A percentile compares a stretch with the other conserved stretches of the same genome.
phyloP scores from a whole-genome alignment of 371 early-diverging fungal genomes.

The Sanchytrium tribonematis region DNA sequence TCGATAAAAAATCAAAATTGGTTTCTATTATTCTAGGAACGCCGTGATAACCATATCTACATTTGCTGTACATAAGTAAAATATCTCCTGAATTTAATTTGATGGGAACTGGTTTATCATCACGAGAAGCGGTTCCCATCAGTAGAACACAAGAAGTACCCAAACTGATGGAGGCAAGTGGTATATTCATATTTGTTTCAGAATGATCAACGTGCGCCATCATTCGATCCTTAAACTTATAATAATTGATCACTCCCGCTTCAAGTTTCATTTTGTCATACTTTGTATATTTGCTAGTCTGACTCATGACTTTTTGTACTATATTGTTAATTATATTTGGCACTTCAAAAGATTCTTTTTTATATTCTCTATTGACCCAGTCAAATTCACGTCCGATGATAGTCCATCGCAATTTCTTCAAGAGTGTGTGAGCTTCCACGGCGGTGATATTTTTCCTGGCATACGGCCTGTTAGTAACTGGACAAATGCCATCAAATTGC shows the following conservation, averaged over 20 bases:
- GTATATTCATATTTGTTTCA: constrained; percentile 61
- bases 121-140: constrained; percentile 5
- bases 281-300: constrained; percentile 17
- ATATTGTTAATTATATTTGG: background rate
- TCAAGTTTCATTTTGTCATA: constrained; percentile 33
- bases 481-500: background rate
- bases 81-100: constrained; percentile 7
- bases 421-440: background rate
- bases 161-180: constrained; percentile 49
- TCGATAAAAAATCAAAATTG: background rate
- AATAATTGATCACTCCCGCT: constrained; percentile 81
- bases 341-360: background rate
- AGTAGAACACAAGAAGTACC: constrained; percentile 7
- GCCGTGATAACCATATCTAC: constrained; percentile 7
- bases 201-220: constrained; percentile 82
- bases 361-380: constrained; percentile 32
- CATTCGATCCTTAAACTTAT: constrained; percentile 47
- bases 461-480: background rate
- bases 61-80: constrained; percentile 5
- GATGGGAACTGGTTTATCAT: constrained; percentile 5
- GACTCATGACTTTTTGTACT: constrained; percentile 31
- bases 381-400: constrained; percentile 71
- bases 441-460: background rate
- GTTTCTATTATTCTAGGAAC: constrained; percentile 6
- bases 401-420: constrained; percentile 36